Evolutionary conservation across 2,329 filamentous ascomycete species (phyloP).

Genomic region (Emergomyces pasteurianus): DNA sequence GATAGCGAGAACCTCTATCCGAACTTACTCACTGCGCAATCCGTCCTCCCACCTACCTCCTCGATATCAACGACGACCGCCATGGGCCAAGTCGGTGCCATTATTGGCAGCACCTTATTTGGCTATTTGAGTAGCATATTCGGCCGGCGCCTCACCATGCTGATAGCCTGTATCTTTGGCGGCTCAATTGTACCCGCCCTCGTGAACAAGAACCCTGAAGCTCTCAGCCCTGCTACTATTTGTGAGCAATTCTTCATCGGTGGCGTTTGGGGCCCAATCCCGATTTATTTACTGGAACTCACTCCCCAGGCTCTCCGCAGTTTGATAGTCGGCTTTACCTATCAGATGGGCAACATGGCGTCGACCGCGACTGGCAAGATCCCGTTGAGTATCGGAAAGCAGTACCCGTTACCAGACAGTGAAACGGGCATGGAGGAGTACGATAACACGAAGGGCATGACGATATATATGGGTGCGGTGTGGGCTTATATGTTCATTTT

Average conservation of each 20-base stretch:
- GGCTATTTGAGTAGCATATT: constrained; percentile 59
- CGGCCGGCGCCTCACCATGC: constrained; percentile 57
- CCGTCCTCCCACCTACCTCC: constrained; percentile 42
- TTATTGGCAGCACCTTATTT: constrained; percentile 53
- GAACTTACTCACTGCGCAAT: constrained; percentile 48
- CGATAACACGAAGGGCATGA: constrained; percentile 73
- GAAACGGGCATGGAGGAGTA: constrained; percentile 43
- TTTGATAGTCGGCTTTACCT: constrained; percentile 50
- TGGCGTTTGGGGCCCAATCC: constrained; percentile 65
- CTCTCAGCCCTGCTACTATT: constrained; percentile 65
- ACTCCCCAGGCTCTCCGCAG: constrained; percentile 49
- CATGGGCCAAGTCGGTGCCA: constrained; percentile 59
- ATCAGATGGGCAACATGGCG: constrained; percentile 53
- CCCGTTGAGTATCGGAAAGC: constrained; percentile 61
- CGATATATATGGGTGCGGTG: constrained; percentile 82
- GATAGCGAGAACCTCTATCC: constrained; percentile 57
- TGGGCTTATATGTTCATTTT: constrained; percentile 49
- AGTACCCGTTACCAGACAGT: constrained; percentile 55
- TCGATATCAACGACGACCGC: constrained; percentile 63
- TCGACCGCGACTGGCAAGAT: constrained; percentile 58
- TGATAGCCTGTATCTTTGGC: constrained; percentile 51
- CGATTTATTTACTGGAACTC: constrained; percentile 56
- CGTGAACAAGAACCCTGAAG: constrained; percentile 39
- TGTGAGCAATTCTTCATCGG: constrained; percentile 74
- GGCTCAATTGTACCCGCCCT: constrained; percentile 70